Base-by-base conservation (phyloP, 1,284 basidiomycete species). In the Blastosporella zonata region DNA sequence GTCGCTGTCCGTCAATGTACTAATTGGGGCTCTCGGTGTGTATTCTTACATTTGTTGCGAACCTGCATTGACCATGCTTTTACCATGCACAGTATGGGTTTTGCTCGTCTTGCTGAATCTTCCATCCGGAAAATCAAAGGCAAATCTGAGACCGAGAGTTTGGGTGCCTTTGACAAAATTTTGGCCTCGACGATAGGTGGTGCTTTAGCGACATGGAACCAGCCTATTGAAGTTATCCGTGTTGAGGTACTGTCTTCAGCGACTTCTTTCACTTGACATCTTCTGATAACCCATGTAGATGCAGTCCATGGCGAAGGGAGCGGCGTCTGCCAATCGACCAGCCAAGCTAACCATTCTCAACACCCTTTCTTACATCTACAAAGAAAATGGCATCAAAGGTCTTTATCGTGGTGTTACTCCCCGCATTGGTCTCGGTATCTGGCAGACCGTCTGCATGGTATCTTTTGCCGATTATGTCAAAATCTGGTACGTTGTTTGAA, bases 361-460 rank as follows among this genome's bases (percentile, higher is more conserved):
- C 74, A 99, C 96, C 0, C 73, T 97, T 47, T 73, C 69, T 17
- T 97, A 93, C 74, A 91, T 98, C 65, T 98, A 98, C 83, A 87
- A 82, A 66, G 93, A 96, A 70, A 98, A 95, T 67, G 97, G 97
- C 51, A 77, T 99, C 66, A 94, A 90, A 72, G 97, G 97, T 31
- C 78, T 99, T 28, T 99, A 99, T 79, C 86, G 97, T 52, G 97
- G 97, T 63, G 95, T 99, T 17, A 91, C 93, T 0, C 97, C 97
- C 44, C 90, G 97, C 56, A 93, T 99, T 64, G 95, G 85, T 61
- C 83, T 99, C 53, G 96, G 95, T 55, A 81, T 96, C 63, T 97
- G 94, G 94, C 93, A 96, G 70, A 96, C 94, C 9, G 77, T 97
- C 56, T 98, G 94, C 78, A 98, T 98, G 95, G 95, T 98, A 56